Evolutionary conservation across 352 stramenopile species (phyloP).

Genomic region (Blastocystis sp.): DNA sequence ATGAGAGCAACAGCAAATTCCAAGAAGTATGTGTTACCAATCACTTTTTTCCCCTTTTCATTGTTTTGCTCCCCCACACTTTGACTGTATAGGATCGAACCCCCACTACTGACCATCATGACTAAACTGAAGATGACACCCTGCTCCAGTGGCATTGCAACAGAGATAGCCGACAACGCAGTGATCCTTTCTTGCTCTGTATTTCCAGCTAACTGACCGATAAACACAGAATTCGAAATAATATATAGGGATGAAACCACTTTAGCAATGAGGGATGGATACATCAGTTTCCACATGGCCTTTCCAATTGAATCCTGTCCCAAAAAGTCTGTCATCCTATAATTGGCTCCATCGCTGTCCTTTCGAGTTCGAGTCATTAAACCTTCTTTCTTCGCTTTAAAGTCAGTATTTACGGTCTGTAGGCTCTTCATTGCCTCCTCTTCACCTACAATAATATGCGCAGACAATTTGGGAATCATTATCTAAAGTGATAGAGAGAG

Average conservation of each 20-base stretch:
- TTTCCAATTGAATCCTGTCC: slow-evolving; percentile 14
- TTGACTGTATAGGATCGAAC: slow-evolving; percentile 32
- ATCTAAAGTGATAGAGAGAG: background rate
- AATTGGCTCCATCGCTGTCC: background rate
- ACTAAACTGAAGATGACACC: slow-evolving; percentile 31
- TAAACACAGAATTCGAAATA: slow-evolving; percentile 46
- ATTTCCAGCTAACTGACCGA: slow-evolving; percentile 36
- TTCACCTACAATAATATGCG: background rate
- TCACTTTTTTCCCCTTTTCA: background rate
- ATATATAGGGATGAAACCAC: slow-evolving; percentile 33
- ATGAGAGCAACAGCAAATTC: slow-evolving; percentile 20
- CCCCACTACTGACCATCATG: slow-evolving; percentile 54
- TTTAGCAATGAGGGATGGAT: slow-evolving; percentile 50
- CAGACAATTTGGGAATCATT: background rate
- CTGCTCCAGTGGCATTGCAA: slow-evolving; percentile 51
- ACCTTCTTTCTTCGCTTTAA: too few species aligned
- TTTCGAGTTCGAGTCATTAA: background rate
- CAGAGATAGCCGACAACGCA: slow-evolving; percentile 7
- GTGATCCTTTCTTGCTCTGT: background rate
- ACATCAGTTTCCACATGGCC: slow-evolving; percentile 55
- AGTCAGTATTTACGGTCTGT: too few species aligned
- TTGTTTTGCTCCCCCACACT: slow-evolving; percentile 25
- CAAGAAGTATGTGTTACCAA: slow-evolving; percentile 55
- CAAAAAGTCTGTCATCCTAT: slow-evolving; percentile 2
- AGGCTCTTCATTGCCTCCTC: background rate